Evolutionary conservation across 129 eudicot genomes (phyloP).

Genomic region (Kitagawia praeruptora): DNA sequence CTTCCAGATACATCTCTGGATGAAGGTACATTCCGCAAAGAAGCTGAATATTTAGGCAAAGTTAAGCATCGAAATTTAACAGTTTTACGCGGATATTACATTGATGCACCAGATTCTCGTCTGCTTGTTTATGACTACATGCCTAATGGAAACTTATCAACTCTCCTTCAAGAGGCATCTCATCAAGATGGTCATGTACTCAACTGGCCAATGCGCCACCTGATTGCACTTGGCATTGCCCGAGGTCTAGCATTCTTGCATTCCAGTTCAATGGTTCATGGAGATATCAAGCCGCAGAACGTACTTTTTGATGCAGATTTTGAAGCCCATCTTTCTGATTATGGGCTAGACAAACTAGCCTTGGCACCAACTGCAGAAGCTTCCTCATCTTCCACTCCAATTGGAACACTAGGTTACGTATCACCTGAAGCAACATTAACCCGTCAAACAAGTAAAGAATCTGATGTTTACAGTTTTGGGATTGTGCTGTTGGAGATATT

Average conservation of each 20-base stretch:
- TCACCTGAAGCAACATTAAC: slow-evolving; percentile 60
- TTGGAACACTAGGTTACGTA: slow-evolving; percentile 71
- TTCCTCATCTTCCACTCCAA: slow-evolving; percentile 51
- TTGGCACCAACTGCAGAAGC: slow-evolving; percentile 36
- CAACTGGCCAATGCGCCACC: slow-evolving; percentile 93
- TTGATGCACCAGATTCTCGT: slow-evolving; percentile 58
- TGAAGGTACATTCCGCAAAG: slow-evolving; percentile 44
- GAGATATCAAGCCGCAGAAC: slow-evolving; percentile 79
- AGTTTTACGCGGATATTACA: slow-evolving; percentile 81
- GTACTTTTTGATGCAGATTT: slow-evolving; percentile 82
- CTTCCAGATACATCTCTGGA: slow-evolving; percentile 55
- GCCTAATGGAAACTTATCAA: slow-evolving; percentile 82
- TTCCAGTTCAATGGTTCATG: slow-evolving; percentile 55
- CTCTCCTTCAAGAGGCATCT: slow-evolving; percentile 76
- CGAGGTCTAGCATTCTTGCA: slow-evolving; percentile 77
- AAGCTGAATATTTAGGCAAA: slow-evolving; percentile 71
- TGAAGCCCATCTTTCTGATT: slow-evolving; percentile 80
- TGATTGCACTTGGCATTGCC: slow-evolving; percentile 76
- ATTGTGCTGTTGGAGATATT: slow-evolving; percentile 65
- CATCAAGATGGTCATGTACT: slow-evolving; percentile 87
- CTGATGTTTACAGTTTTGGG: slow-evolving; percentile 72
- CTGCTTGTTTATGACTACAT: slow-evolving; percentile 84
- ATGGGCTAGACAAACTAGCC: slow-evolving; percentile 56
- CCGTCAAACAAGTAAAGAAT: slow-evolving; percentile 50
- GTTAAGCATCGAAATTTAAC: slow-evolving; percentile 75